Percentiles rank a stretch among this genome's conserved stretches.
Conservation (phyloP, 2,329 filamentous ascomycete species). For the Sporothrix curviconia region DNA sequence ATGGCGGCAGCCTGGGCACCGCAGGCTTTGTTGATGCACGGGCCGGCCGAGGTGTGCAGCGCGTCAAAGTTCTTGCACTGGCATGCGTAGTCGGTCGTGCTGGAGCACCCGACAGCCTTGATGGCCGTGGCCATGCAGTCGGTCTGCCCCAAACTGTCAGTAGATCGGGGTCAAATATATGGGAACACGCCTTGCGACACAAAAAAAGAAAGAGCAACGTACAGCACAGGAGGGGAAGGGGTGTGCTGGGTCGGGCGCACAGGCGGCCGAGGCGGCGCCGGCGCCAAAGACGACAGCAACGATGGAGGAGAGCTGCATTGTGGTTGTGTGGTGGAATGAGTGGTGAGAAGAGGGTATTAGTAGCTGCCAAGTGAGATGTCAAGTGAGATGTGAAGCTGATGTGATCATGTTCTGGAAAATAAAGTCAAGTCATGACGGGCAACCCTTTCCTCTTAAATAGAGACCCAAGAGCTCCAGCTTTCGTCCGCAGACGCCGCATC, state of each 20-base stretch:
- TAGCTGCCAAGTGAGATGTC: neutral
- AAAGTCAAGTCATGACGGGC: neutral
- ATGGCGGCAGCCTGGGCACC: conserved; percentile 1
- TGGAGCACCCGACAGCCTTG: conserved; percentile 6
- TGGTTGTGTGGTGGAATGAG: neutral
- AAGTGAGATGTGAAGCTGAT: neutral
- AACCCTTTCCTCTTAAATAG: neutral
- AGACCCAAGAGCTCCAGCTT: too few species aligned
- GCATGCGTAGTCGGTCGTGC: conserved; percentile 12
- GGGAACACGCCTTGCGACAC: too few species aligned
- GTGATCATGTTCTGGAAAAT: too few species aligned
- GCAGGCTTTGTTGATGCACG: conserved; percentile 8
- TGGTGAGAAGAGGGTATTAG: neutral
- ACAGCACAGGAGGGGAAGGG: conserved; percentile 12
- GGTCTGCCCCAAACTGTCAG: too few species aligned
- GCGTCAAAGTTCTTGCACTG: conserved; percentile 13
- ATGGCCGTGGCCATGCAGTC: conserved; percentile 9
- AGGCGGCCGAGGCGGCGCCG: conserved; percentile 4
- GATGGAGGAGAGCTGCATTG: conserved; percentile 5
- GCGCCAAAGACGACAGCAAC: neutral
- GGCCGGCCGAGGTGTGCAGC: neutral
- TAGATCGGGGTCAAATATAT: too few species aligned
- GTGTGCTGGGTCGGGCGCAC: conserved; percentile 7
- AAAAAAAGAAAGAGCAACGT: too few species aligned
- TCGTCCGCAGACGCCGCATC: too few species aligned